Evolutionary conservation across 371 early-diverging fungal species (phyloP).

Genomic region (Actinomortierella ambigua): DNA sequence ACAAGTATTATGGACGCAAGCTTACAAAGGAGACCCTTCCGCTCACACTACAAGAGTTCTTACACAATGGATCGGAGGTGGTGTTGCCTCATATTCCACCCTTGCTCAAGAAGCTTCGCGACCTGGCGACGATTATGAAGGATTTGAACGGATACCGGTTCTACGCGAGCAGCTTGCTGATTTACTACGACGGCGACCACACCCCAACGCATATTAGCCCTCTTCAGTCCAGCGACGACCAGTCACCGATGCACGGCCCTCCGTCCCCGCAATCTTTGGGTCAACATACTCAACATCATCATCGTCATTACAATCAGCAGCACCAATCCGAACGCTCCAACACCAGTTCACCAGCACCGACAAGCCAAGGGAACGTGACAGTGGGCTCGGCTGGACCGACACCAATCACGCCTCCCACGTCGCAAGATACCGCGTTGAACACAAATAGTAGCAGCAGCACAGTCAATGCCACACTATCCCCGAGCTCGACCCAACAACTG

Average conservation of each 20-base stretch:
- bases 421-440: no score
- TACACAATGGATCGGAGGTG: constrained; percentile 77
- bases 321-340: no score
- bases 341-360: no score
- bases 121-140: constrained; percentile 70
- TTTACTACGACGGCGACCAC: constrained; percentile 79
- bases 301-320: no score
- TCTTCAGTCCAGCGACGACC: no score
- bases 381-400: no score
- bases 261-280: constrained; percentile 6
- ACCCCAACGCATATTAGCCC: constrained; percentile 4
- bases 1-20: constrained; percentile 94
- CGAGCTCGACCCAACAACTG: neutral
- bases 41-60: constrained; percentile 71
- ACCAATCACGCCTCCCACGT: no score
- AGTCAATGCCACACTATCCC: neutral
- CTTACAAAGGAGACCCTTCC: constrained; percentile 76
- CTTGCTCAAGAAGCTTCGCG: constrained; percentile 70
- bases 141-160: constrained; percentile 84
- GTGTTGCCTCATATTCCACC: constrained; percentile 75
- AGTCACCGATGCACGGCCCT: no score
- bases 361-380: no score
- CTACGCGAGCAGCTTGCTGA: constrained; percentile 85
- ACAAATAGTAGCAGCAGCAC: constrained; percentile 2
- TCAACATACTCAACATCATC: constrained; percentile 4